These are phyloP conservation scores for Auriculariales sp. DNA, from an alignment of 768 basidiomycete species.

Conservation along the genomic window DNA sequence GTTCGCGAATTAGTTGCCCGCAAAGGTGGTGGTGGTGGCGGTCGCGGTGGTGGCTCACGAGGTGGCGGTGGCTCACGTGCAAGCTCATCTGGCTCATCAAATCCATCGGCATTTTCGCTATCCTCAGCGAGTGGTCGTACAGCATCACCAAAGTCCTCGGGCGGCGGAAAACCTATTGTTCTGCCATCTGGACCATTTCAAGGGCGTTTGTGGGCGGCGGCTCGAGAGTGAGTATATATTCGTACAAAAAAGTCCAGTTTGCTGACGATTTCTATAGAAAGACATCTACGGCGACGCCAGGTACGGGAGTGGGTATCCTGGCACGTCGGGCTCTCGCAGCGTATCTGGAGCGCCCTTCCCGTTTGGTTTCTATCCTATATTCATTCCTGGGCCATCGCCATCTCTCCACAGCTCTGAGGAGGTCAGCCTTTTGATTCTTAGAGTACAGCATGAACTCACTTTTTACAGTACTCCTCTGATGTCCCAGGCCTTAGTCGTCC, in stretches of 20 bases:
- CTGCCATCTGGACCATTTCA: neutral
- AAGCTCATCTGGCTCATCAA: neutral
- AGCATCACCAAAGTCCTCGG: neutral
- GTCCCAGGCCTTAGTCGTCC: neutral
- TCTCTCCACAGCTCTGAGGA: neutral
- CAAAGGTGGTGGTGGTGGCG: neutral
- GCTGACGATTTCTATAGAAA: no score
- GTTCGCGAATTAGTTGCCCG: neutral
- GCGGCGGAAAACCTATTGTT: neutral
- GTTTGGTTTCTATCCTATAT: neutral
- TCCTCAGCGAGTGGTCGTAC: neutral
- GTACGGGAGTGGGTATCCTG: neutral
- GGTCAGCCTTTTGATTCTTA: neutral
- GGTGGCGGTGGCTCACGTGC: neutral
- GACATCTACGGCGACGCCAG: neutral
- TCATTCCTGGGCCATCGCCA: no score
- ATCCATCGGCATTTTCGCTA: neutral
- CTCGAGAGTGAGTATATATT: no score
- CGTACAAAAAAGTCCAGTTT: no score
- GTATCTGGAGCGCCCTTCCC: neutral
- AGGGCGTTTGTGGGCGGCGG: neutral
- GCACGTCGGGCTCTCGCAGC: neutral
- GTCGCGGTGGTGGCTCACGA: neutral
- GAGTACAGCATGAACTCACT: neutral
- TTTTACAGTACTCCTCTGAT: neutral